Evolutionary conservation across 768 basidiomycete species (phyloP).

Genomic region (Tulasnella sp.): DNA sequence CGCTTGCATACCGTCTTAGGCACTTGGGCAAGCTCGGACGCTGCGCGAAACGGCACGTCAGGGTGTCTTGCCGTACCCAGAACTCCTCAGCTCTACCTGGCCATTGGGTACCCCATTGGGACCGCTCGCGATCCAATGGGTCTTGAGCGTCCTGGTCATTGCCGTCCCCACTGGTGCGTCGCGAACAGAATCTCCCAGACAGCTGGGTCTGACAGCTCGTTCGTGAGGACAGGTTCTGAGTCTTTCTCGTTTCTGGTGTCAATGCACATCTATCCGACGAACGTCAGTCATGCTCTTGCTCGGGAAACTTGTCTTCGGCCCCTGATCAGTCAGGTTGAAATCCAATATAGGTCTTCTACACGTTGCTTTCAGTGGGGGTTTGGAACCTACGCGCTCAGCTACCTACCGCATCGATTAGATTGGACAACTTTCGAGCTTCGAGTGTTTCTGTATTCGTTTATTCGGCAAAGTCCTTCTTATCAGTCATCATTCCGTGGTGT

Average conservation of each 20-base stretch:
- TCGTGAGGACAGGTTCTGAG: too few relatives aligned
- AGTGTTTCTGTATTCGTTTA: neutral
- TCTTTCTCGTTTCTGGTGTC: too few relatives aligned
- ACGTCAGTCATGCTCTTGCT: neutral
- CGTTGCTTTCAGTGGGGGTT: constrained; percentile 22
- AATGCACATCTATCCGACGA: constrained; percentile 11
- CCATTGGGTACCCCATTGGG: constrained; percentile 41
- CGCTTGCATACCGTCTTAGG: too few relatives aligned
- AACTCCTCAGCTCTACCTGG: constrained; percentile 37
- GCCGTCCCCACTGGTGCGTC: constrained; percentile 26
- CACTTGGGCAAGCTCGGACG: constrained; percentile 35
- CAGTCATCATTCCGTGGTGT: constrained; percentile 24
- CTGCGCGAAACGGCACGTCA: constrained; percentile 43
- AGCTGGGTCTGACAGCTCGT: too few relatives aligned
- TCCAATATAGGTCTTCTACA: constrained; percentile 12
- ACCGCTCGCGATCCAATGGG: constrained; percentile 33
- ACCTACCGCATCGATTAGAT: constrained; percentile 19
- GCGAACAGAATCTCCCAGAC: too few relatives aligned
- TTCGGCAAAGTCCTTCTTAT: constrained; percentile 16
- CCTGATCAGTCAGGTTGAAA: too few relatives aligned
- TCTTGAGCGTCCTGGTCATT: constrained; percentile 34
- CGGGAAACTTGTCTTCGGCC: too few relatives aligned
- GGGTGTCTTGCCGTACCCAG: constrained; percentile 41
- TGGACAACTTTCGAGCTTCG: neutral
- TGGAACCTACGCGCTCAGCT: constrained; percentile 21